Conservation (phyloP, 2,329 filamentous ascomycete genomes). For the Cadophora sp. region DNA sequence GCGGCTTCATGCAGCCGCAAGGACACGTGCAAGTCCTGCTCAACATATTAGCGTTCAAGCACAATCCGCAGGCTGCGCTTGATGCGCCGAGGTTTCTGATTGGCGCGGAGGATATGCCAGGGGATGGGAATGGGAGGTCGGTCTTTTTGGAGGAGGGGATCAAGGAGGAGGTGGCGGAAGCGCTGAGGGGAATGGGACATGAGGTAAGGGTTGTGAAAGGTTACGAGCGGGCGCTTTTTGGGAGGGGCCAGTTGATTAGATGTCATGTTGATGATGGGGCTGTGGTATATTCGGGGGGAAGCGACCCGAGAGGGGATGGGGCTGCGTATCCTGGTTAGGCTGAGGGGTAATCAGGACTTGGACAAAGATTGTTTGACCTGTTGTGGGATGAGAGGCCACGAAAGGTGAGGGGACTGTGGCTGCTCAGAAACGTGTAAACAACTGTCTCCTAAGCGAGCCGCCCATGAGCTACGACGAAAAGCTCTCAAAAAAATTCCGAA, state of each 20-base stretch:
- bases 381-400: not conserved
- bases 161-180: conserved; percentile 68
- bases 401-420: not conserved
- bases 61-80: conserved; percentile 85
- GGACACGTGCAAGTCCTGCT: conserved; percentile 93
- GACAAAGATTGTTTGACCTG: no score
- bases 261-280: conserved; percentile 77
- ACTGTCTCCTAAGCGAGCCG: not conserved
- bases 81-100: conserved; percentile 94
- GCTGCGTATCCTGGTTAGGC: conserved; percentile 60
- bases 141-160: conserved; percentile 89
- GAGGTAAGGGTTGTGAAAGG: conserved; percentile 72
- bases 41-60: conserved; percentile 83
- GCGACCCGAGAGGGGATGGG: conserved; percentile 87
- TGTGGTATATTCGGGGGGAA: conserved; percentile 85
- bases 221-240: conserved; percentile 73
- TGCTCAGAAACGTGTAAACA: not conserved
- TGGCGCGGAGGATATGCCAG: conserved; percentile 70
- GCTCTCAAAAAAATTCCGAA: not conserved
- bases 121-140: conserved; percentile 61
- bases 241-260: conserved; percentile 85
- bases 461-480: not conserved
- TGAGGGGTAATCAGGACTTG: not conserved
- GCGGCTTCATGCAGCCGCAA: conserved; percentile 97
- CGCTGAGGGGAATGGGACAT: conserved; percentile 75